Base-by-base conservation (phyloP, 306 rosid species). In the Castanea mollissima region DNA sequence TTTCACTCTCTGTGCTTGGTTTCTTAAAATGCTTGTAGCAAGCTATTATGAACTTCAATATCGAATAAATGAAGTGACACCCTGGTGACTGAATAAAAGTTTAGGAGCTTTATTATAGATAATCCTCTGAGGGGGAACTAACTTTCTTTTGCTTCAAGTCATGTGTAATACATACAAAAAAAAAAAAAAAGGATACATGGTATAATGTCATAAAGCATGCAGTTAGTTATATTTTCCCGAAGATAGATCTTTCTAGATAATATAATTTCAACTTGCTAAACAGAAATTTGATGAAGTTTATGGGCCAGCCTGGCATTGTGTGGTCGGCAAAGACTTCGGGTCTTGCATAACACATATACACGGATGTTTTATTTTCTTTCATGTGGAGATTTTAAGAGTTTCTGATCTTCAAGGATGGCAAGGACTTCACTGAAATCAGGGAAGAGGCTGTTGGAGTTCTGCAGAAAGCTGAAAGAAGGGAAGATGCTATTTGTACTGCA, bases 251-350 rank as follows among this genome's bases (percentile, higher is more conserved):
- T 38, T 38, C 46, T 38, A 38, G 46, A 10, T 38, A 38, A 38
- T 38, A 8, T 38, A 46, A 46, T 25, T 49, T 41, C 60, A 52
- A 63, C 41, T 31, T 85, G 75, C 27, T 75, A 14, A 70, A 73
- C 86, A 86, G 89, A 89, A 88, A 72, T 79, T 88, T 76, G 91
- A 89, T 76, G 91, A 91, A 83, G 80, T 86, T 65, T 89, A 88
- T 77, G 91, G 94, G 68, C 87, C 88, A 16, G 92, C 88, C 49
- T 91, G 94, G 94, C 82, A 91, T 77, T 91, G 89, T 8, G 93
- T 89, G 78, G 90, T 82, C 25, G 96, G 98, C 6, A 89, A 88
- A 73, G 89, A 85, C 83, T 89, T 90, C n/a, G 94, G 97, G 77
- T 88, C 90, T 76, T 87, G 92, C 89, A 84, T 88, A 76, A 84